A percentile compares a stretch with the other conserved stretches of the same genome.
Evolutionary conservation across 176 grass and related monocot species (phyloP).

Genomic region (maize (Zea mays)): DNA sequence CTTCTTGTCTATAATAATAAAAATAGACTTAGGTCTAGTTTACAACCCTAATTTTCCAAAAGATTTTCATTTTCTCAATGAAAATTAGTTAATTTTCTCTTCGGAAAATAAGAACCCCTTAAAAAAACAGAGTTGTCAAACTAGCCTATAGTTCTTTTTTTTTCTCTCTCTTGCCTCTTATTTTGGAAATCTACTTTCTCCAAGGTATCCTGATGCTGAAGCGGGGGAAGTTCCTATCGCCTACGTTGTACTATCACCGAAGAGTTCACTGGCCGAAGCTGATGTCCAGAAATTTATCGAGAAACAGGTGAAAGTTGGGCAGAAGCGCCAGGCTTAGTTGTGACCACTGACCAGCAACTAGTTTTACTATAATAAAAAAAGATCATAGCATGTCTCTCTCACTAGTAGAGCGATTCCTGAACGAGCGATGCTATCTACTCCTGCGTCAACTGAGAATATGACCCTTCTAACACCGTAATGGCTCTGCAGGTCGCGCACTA

Average conservation of each 20-base stretch:
- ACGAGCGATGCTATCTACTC: neutral
- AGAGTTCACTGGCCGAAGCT: constrained; percentile 64
- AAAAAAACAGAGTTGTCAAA: too few relatives aligned
- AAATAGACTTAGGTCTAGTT: neutral
- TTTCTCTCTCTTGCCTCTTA: constrained; percentile 29
- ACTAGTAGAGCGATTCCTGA: neutral
- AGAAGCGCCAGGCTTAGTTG: neutral
- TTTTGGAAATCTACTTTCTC: constrained; percentile 24
- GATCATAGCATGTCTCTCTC: neutral
- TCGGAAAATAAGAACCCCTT: too few relatives aligned
- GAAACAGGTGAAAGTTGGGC: constrained; percentile 53
- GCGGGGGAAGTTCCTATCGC: constrained; percentile 92
- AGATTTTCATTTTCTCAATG: too few relatives aligned
- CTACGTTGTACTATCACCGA: constrained; percentile 68
- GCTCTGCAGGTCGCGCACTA: constrained; percentile 62
- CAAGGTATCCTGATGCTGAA: constrained; percentile 82
- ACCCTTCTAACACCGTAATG: neutral
- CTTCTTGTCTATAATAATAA: neutral
- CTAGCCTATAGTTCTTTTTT: neutral
- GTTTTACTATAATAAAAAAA: neutral
- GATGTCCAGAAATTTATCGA: constrained; percentile 78
- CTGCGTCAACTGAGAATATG: neutral
- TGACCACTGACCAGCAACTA: neutral
- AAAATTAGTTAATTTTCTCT: too few relatives aligned
- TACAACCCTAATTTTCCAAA: too few relatives aligned